phyloP scores from a whole-genome alignment of 345 rosid species.

The Orychophragmus violaceus region DNA sequence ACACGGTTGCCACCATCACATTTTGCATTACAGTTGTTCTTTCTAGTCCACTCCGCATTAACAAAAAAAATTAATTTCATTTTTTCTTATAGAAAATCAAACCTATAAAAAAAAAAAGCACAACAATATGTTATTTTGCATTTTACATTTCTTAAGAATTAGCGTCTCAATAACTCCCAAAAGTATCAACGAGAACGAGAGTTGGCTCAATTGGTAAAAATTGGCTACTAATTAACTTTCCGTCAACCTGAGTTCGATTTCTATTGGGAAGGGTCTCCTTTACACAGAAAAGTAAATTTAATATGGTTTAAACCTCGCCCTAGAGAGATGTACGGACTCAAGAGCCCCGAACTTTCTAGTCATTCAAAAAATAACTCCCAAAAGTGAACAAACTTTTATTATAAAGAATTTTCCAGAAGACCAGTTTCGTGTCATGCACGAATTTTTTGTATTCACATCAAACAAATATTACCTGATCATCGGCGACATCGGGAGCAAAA shows the following conservation, averaged over 20 bases:
- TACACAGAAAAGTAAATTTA: no score
- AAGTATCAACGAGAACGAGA: no score
- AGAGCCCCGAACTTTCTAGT: no score
- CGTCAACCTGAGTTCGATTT: no score
- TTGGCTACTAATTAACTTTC: no score
- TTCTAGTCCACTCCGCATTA: conserved; percentile 51
- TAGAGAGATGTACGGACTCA: no score
- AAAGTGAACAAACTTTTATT: neutral
- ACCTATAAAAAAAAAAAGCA: neutral
- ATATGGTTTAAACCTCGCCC: no score
- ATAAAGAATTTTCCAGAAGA: neutral
- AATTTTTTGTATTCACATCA: neutral
- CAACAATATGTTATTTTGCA: neutral
- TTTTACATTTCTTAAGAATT: neutral
- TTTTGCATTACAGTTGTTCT: conserved; percentile 18
- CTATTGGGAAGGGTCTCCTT: no score
- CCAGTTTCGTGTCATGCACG: neutral
- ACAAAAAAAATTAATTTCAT: neutral
- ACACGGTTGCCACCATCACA: conserved; percentile 39
- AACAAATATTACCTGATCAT: conserved; percentile 23
- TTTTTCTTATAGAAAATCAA: neutral
- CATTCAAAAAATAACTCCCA: neutral
- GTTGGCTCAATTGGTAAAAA: no score
- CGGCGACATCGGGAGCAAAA: conserved; percentile 39
- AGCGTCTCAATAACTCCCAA: neutral